A percentile compares a stretch with the other conserved stretches of the same genome.
Conservation (phyloP, 306 rosid species). For the Pterocarpus macrocarpus region DNA sequence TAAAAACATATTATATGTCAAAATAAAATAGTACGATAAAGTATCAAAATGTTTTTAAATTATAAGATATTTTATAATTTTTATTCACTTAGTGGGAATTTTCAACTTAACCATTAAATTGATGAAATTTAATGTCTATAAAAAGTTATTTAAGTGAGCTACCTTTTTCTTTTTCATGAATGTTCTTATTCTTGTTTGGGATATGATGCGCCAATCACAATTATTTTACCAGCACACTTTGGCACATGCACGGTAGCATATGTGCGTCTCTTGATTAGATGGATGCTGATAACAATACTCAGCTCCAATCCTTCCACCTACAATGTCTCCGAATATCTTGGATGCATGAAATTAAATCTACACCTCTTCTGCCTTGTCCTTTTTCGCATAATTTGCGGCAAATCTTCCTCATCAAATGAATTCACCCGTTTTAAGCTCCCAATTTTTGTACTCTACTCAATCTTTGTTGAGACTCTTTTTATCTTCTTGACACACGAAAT, state of each 20-base stretch:
- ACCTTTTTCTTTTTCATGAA: background rate
- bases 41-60: too few relatives aligned
- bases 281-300: conserved; percentile 20
- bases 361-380: background rate
- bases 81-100: too few relatives aligned
- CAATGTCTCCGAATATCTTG: conserved; percentile 24
- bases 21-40: too few relatives aligned
- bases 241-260: background rate
- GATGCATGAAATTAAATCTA: background rate
- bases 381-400: background rate
- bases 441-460: too few relatives aligned
- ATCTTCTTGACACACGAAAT: background rate
- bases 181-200: conserved; percentile 18
- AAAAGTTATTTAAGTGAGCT: too few relatives aligned
- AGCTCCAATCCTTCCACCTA: conserved; percentile 20
- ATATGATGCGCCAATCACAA: background rate
- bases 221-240: background rate
- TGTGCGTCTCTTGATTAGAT: conserved; percentile 27
- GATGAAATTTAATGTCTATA: too few relatives aligned
- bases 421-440: too few relatives aligned
- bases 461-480: too few relatives aligned
- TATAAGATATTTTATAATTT: too few relatives aligned
- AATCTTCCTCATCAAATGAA: conserved; percentile 2
- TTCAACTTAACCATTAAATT: background rate
- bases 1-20: too few relatives aligned